phyloP scores from a whole-genome alignment of 805 yeast genomes.

The Blastobotrys americana region DNA sequence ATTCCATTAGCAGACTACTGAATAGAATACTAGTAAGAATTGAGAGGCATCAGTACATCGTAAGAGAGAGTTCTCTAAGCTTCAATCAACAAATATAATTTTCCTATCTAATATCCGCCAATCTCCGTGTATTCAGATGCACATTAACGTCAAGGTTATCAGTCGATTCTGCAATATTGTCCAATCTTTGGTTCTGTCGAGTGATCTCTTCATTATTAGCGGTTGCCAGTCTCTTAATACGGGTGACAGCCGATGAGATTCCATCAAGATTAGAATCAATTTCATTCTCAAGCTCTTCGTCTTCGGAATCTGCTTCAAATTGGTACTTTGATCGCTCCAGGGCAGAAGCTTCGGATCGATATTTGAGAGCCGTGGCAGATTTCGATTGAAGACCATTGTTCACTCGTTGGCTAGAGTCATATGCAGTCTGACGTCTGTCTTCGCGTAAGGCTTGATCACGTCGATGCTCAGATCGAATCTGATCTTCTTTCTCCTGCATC shows the following conservation, averaged over 20 bases:
- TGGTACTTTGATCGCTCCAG: constrained; percentile 60
- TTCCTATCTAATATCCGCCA: constrained; percentile 35
- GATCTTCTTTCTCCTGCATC: constrained; percentile 64
- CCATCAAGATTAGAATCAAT: constrained; percentile 77
- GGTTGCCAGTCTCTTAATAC: constrained; percentile 65
- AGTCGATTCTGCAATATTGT: constrained; percentile 73
- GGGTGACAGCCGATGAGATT: constrained; percentile 58
- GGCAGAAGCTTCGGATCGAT: constrained; percentile 16
- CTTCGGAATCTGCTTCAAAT: constrained; percentile 86
- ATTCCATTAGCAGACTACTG: no score
- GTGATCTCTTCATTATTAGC: constrained; percentile 71
- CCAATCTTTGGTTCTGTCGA: constrained; percentile 67
- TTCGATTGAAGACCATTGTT: constrained; percentile 43
- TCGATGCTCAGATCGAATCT: constrained; percentile 52
- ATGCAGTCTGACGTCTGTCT: constrained; percentile 49
- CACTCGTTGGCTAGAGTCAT: constrained; percentile 61
- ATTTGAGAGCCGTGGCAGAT: constrained; percentile 28
- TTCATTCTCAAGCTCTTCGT: constrained; percentile 86
- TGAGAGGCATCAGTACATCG: no score
- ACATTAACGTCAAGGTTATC: constrained; percentile 79
- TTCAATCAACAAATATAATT: no score
- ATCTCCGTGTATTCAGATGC: constrained; percentile 64
- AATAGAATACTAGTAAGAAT: no score
- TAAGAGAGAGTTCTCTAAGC: no score
- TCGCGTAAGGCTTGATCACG: constrained; percentile 59